These are phyloP conservation scores for Lachancea mirantina DNA, from an alignment of 805 yeast genomes.

Conservation along the genomic window DNA sequence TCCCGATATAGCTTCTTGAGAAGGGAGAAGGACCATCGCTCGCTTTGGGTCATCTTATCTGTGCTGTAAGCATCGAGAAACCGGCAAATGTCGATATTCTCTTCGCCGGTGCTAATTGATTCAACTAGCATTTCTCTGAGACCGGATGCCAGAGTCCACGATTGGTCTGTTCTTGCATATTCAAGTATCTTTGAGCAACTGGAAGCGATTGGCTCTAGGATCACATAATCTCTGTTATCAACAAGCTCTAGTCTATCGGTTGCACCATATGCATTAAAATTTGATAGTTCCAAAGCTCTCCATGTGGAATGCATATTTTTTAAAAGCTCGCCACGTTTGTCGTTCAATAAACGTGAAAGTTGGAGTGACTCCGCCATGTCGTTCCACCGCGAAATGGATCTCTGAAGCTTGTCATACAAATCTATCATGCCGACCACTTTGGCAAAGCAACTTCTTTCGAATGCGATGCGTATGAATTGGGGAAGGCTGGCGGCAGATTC, in stretches of 20 bases:
- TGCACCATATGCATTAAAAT: constrained; percentile 21
- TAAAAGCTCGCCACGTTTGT: constrained; percentile 20
- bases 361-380: constrained; percentile 18
- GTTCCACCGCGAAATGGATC: constrained; percentile 43
- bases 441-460: constrained; percentile 52
- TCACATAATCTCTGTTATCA: constrained; percentile 25
- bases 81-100: constrained; percentile 9
- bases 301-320: constrained; percentile 19
- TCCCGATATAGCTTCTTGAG: constrained; percentile 18
- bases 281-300: constrained; percentile 30
- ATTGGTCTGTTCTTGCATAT: constrained; percentile 13
- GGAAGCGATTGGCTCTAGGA: constrained; percentile 12
- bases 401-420: constrained; percentile 44
- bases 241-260: constrained; percentile 2
- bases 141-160: constrained; percentile 12
- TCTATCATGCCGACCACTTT: constrained; percentile 62
- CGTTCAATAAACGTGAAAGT: constrained; percentile 26
- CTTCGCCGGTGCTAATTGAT: constrained; percentile 12
- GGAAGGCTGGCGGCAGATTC: constrained; percentile 47
- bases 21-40: constrained; percentile 19
- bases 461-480: constrained; percentile 44
- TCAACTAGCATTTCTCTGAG: constrained; percentile 21
- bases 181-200: constrained; percentile 8
- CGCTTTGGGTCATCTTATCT: constrained; percentile 8
- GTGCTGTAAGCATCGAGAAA: constrained; percentile 3